phyloP scores from a whole-genome alignment of 2,329 filamentous ascomycete genomes.

The Claviceps digitariae region DNA sequence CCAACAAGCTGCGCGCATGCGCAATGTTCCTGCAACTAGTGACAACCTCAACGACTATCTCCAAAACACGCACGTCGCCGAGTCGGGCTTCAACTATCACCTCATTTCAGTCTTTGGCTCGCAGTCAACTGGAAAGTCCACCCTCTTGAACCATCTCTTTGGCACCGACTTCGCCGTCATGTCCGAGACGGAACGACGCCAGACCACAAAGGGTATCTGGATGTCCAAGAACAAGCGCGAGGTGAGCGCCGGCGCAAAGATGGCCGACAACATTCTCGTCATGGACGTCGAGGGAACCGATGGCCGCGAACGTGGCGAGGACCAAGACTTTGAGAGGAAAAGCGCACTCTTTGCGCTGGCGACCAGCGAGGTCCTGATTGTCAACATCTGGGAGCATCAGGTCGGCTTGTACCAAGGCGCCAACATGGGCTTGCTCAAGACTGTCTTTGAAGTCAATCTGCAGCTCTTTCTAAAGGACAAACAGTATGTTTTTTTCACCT shows the following conservation, averaged over 20 bases:
- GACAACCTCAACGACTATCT: constrained; percentile 71
- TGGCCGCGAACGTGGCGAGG: constrained; percentile 87
- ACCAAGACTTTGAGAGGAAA: constrained; percentile 98
- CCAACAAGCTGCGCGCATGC: constrained; percentile 1
- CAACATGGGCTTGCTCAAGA: constrained; percentile 97
- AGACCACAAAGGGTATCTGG: constrained; percentile 99
- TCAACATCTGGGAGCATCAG: constrained; percentile 99
- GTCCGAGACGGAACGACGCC: constrained; percentile 83
- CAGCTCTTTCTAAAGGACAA: constrained; percentile 94
- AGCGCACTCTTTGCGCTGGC: constrained; percentile 93
- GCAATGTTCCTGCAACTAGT: constrained; percentile 29
- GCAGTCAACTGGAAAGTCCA: constrained; percentile 97
- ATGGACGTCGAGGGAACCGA: constrained; percentile 99
- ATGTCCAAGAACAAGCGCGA: constrained; percentile 88
- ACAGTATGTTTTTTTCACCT: constrained; percentile 45
- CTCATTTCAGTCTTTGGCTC: constrained; percentile 98
- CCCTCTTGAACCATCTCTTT: constrained; percentile 88
- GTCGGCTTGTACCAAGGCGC: constrained; percentile 95
- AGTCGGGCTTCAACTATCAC: constrained; percentile 96
- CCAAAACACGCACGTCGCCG: constrained; percentile 61
- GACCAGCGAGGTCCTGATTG: constrained; percentile 92
- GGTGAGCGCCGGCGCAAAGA: constrained; percentile 38
- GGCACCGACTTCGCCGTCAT: constrained; percentile 95
- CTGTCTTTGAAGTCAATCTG: constrained; percentile 96
- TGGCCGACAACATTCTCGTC: constrained; percentile 96